Base-by-base conservation (phyloP, 306 rosid genomes). In the Benincasa hispida region DNA sequence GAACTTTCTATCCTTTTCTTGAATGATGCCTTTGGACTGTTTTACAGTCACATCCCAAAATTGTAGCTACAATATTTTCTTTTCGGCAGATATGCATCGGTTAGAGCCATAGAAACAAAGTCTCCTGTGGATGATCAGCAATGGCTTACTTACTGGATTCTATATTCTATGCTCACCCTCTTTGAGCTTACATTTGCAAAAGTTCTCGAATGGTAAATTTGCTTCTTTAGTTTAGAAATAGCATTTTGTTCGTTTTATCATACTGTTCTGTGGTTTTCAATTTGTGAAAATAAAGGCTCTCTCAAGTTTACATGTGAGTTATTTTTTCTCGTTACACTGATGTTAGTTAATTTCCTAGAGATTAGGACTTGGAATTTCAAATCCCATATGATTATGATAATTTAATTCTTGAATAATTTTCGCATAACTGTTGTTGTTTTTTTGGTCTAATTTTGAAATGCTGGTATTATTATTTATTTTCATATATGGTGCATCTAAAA, bases 131-230 rank as follows among this genome's bases (percentile, higher is more conserved):
- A 95, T 73, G 99, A 95, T 85, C 99, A 89, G 76, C 99, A 95
- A 65, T 95, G 99, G 99, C 93, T 92, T 50, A 95, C 97, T 47
- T 95, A 95, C 74, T 95, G 99, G 99, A 89, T 95, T 79, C 95
- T 95, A 8, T 88, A 95, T 79, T 95, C 99, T 48, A 55, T 95
- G 91, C 91, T 95, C 74, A 95, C 99, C 6, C 93, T 95, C 61
- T 76, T 90, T 78, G 99, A 95, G 84, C 97, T 95, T 75, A 95
- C 99, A 61, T 92, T 95, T 79, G 85, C 86, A 79, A 95, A 88
- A 81, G 51, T 88, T 48, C 85, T 95, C 80, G 98, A 92, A 79
- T 95, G 99, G 99, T 95, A 86, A 74, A 37, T 27, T 81, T 12
- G 34, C 73, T 30, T 51, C 72, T 24, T 76, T 61, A 53, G 53